Evolutionary conservation across 768 basidiomycete genomes (phyloP), one percentile per base, ranked within the genome.

Genomic region (Lenzites betulinus): DNA sequence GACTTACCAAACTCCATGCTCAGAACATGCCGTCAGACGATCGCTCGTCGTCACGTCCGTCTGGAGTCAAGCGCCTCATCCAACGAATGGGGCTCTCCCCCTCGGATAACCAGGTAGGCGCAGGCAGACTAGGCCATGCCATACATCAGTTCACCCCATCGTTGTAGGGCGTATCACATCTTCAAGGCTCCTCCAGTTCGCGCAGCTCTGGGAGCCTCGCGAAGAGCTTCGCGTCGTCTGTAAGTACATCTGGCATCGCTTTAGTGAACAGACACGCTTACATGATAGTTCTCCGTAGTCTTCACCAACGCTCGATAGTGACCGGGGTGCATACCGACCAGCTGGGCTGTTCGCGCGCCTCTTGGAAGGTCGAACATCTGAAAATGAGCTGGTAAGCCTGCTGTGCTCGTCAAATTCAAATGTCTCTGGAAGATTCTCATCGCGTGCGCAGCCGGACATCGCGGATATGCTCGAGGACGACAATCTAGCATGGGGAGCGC

Each of bases 401-500:
- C 16, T 28, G 20, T 23, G 7, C 22, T 22, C 8, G 20, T 22
- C 23, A 20, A 51, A 2, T 11, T 8, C 20, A 20, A 6, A 7
- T 5, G n/a, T 51, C 47, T 23, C 11, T 1, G 15, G 2, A 4
- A 3, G 23, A 35, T 20, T 33, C 18, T 33, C 20, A 33, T 9
- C 23, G 20, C 38, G 2, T 7, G 7, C n/a, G 6, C 7, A 33
- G 41, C 43, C 42, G 20, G 57, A 43, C 20, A 25, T 41, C 18
- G 66, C 66, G n/a, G 66, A 67, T 30, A 56, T 64, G 55, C 60
- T 67, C 50, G 66, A 67, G 36, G 66, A 67, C 25, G 66, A 67
- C 25, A 60, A 67, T 47, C 53, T 58, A 8, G 60, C 66, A 6
- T 67, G 66, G 66, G 66, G 58, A 16, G n/a, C 43, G 12, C 46